phyloP scores from a whole-genome alignment of 768 basidiomycete genomes.

The Naganishia onofrii region DNA sequence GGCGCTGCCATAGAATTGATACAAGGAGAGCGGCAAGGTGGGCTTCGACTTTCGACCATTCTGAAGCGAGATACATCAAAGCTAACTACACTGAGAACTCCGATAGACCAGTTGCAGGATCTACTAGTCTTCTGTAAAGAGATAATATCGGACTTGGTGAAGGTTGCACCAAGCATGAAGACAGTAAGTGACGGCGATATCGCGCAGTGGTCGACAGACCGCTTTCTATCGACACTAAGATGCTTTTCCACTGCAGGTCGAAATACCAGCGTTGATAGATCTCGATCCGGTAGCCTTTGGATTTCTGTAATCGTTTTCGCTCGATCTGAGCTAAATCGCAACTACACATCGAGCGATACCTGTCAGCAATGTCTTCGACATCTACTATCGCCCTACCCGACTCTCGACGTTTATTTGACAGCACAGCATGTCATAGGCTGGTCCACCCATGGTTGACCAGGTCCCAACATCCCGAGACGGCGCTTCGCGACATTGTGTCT shows the following conservation, averaged over 20 bases:
- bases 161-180: slow-evolving; percentile 16
- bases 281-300: slow-evolving; percentile 19
- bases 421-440: no score
- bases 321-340: no score
- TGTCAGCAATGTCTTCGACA: no score
- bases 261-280: slow-evolving; percentile 17
- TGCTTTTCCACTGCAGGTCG: neutral
- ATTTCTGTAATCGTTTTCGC: neutral
- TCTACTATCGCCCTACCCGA: no score
- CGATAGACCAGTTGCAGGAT: neutral
- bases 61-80: neutral
- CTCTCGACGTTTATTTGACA: no score
- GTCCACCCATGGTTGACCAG: no score
- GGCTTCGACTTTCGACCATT: neutral
- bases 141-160: slow-evolving; percentile 10
- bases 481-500: no score
- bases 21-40: neutral
- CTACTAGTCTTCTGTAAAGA: neutral
- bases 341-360: no score
- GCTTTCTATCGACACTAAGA: neutral
- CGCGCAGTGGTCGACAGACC: neutral
- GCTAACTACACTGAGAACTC: neutral
- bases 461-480: no score
- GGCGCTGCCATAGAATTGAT: neutral
- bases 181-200: slow-evolving; percentile 12